Conservation (phyloP, 83 land plant species). For the Isoetes engelmannii region DNA sequence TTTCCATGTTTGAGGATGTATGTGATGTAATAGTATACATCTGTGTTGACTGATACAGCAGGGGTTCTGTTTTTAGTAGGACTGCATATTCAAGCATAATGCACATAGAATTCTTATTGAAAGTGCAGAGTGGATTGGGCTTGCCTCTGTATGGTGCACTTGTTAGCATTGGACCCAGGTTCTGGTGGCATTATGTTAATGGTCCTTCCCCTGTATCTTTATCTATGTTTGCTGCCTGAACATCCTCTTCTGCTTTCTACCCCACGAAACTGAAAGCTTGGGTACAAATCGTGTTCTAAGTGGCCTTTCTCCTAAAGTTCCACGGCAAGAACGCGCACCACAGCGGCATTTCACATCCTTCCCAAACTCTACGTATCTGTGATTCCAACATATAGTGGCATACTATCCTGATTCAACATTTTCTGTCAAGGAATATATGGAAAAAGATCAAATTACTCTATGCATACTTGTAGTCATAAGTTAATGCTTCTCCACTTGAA, state of each 20-base stretch:
- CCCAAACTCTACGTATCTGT: constrained; percentile 30
- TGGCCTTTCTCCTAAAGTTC: constrained; percentile 25
- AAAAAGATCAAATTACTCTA: not conserved
- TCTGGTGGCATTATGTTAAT: no score
- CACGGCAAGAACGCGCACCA: constrained; percentile 26
- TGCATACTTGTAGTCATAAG: constrained; percentile 84
- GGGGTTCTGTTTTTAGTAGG: no score
- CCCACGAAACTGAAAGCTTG: constrained; percentile 11
- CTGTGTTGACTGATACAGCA: no score
- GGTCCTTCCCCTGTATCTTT: no score
- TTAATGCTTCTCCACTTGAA: constrained; percentile 63
- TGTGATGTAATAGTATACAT: no score
- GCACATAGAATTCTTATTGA: no score
- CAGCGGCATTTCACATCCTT: constrained; percentile 26
- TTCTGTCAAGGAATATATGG: not conserved
- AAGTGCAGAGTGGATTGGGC: no score
- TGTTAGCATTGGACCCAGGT: no score
- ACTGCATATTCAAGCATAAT: no score
- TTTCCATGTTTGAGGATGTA: no score
- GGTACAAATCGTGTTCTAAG: constrained; percentile 6
- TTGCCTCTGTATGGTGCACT: no score
- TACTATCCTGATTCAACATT: not conserved
- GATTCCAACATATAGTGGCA: not conserved
- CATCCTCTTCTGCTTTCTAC: constrained; percentile 14
- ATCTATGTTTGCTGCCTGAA: no score